Base-by-base conservation (phyloP, 768 basidiomycete species). In the Kwoniella botswanensis region DNA sequence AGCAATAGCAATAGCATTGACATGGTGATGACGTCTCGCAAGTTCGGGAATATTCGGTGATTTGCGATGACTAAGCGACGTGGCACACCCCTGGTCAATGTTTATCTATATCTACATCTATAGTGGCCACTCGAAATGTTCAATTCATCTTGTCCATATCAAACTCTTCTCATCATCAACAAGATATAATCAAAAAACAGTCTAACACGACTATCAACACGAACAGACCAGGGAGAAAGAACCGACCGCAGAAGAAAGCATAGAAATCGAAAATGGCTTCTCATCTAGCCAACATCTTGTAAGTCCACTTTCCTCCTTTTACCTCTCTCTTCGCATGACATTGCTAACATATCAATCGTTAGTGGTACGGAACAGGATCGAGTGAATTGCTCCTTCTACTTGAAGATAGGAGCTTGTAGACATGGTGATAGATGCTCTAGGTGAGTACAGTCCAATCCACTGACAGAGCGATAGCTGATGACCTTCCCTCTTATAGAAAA, bases 371-470 rank as follows among this genome's bases (percentile, higher is more conserved):
- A 86, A 71, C 85, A 85, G 64, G 85, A 86, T 73, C 91, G 95
- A 77, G 96, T 99, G 73, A 99, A 99, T 83, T 99, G 96, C 82
- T 98, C 95, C 1, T 98, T 99, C 86, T 98, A 97, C 86, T 94
- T 96, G 87, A 96, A 96, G 86, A 99, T 99, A 86, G 97, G 97
- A 69, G 97, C 97, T 58, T 99, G 97, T 85, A 88, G 97, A 65
- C 97, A 99, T 84, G 97, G 97, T 43, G 97, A 99, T 79, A 89
- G 97, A 68, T 99, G 97, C 85, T 98, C 97, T 3, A 88, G 96
- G 76, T 77, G 62, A 71, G 76, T 73, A 15, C 15, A 29, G 53
- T 44, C 63, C 56, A 18, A 11, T 17, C 58, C 7, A 35, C 42
- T 18, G 61, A 61, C 3, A 29, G 22, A 17, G 9, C 21, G 13